Base-by-base conservation (phyloP, 805 yeast species). In the Suhomyces prunicola region DNA sequence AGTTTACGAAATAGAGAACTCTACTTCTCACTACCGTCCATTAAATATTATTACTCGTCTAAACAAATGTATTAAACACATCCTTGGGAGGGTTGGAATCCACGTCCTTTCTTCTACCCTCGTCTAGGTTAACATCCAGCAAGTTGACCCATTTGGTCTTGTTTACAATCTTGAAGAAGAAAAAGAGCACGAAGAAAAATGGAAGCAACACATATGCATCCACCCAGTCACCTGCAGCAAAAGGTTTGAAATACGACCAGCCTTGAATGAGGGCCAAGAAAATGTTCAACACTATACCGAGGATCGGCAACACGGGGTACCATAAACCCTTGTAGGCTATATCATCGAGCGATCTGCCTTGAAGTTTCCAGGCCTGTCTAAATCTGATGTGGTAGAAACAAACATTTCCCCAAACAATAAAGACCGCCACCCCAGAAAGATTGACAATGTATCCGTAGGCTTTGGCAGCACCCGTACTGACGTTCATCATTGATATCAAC, bases 151-250 rank as follows among this genome's bases (percentile, higher is more conserved):
- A 74, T 54, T 70, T 71, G 15, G 78, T 74, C 56, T 65, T 69
- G 59, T 73, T 70, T 44, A 72, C 58, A 4, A 77, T 52, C 62
- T 63, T 76, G 55, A 75, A 77, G 69, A 60, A 73, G 46, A 56
- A 51, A 47, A 60, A 77, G 35, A 76, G 48, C 13, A 84, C 59
- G 26, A 75, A 69, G 56, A 83, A 85, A 13, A 84, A 68, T 1
- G 90, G 89, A 12, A 86, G 58, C 60, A 86, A 64, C 54, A 86
- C 79, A 61, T 86, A 86, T 4, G 85, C 81, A 64, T 85, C 90
- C 22, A 74, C 77, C 56, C 70, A 74, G 54, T 70, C 67, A 13
- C 61, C 69, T 7, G 74, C 77, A 48, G 73, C 73, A 60, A 83
- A 85, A 1, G 89, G 90, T 50, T 76, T 74, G 54, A 85, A 79